These are phyloP conservation scores for Plasmodium berghei DNA, from an alignment of 169 alveolate genomes.

Conservation along the genomic window DNA sequence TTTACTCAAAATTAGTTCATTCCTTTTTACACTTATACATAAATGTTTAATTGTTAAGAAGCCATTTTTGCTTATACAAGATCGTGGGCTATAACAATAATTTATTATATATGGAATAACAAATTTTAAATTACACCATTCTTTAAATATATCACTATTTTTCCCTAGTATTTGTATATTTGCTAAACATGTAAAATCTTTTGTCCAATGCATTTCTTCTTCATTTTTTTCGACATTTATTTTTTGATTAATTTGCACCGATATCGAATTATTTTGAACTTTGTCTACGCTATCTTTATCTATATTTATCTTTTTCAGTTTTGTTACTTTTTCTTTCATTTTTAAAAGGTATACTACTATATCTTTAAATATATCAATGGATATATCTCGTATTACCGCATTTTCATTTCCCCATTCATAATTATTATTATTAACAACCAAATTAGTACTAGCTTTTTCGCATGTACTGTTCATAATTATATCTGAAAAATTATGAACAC, in stretches of 20 bases:
- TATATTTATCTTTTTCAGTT: background rate
- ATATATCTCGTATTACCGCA: background rate
- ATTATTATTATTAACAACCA: background rate
- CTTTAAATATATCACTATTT: conserved; percentile 4
- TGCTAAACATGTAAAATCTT: conserved; percentile 27
- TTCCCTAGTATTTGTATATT: conserved; percentile 48
- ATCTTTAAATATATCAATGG: conserved; percentile 36
- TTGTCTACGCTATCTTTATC: background rate
- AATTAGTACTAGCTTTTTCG: background rate
- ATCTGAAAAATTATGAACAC: background rate
- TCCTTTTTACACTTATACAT: conserved; percentile 30
- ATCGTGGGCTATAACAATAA: conserved; percentile 42
- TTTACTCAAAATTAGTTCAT: conserved; percentile 12
- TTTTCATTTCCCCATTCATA: background rate
- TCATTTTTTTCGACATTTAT: background rate
- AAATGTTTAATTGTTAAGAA: conserved; percentile 57
- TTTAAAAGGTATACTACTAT: conserved; percentile 34
- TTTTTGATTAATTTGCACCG: background rate
- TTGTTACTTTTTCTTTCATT: conserved; percentile 4
- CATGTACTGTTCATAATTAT: background rate
- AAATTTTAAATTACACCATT: conserved; percentile 30
- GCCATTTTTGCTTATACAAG: conserved; percentile 57
- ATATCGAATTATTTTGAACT: background rate
- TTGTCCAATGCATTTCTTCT: conserved; percentile 27
- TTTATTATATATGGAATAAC: conserved; percentile 32